These are phyloP conservation scores for Asclepias syriaca DNA, from an alignment of 257 asterid species.

Conservation along the genomic window DNA sequence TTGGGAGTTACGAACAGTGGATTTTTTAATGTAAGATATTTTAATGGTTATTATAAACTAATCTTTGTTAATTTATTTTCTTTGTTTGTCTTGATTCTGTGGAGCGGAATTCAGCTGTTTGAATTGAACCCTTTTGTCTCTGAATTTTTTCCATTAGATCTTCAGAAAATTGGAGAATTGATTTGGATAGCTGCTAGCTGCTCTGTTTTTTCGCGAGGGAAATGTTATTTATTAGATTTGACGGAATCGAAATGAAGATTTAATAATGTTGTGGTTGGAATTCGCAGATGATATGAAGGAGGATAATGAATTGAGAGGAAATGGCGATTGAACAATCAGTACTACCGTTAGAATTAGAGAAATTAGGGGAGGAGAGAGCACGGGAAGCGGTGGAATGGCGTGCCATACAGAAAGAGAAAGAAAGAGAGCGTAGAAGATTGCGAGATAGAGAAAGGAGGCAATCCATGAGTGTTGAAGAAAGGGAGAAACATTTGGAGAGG, in stretches of 20 bases:
- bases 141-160: too few relatives aligned
- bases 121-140: background rate
- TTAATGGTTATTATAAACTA: background rate
- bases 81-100: background rate
- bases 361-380: background rate
- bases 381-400: conserved; percentile 8
- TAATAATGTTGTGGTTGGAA: background rate
- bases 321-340: conserved; percentile 25
- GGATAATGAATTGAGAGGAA: background rate
- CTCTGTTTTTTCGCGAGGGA: background rate
- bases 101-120: background rate
- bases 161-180: background rate
- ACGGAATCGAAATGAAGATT: background rate
- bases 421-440: conserved; percentile 35
- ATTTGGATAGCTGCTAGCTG: background rate
- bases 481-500: conserved; percentile 39
- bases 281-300: background rate
- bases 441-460: conserved; percentile 37
- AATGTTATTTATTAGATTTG: background rate
- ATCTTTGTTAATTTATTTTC: background rate
- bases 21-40: background rate
- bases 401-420: conserved; percentile 28
- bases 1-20: background rate
- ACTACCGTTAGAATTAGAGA: background rate
- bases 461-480: conserved; percentile 38